Evolutionary conservation across 345 rosid species (phyloP).

Genomic region (Eutrema heterophyllum): DNA sequence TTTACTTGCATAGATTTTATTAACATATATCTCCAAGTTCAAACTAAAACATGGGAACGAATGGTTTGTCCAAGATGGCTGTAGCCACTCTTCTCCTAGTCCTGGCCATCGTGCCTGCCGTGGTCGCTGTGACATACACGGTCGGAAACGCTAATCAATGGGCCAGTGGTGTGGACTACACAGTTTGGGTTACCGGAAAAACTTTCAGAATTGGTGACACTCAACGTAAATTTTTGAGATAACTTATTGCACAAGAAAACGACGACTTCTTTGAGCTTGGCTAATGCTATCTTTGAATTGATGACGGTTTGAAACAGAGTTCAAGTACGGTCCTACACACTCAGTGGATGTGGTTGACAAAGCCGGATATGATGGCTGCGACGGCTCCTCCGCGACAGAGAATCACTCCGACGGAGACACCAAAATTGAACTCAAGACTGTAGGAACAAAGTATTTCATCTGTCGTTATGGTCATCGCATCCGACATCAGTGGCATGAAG

Average conservation of each 20-base stretch:
- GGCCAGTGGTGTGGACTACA: conserved; percentile 8
- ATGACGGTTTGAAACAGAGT: conserved; percentile 9
- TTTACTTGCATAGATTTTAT: no score
- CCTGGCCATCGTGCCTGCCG: no score
- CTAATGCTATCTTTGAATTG: no score
- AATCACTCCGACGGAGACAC: conserved; percentile 4
- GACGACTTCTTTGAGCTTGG: no score
- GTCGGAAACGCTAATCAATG: no score
- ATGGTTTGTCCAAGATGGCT: conserved; percentile 3
- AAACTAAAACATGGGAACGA: neutral
- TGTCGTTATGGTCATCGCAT: no score
- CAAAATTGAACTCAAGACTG: neutral
- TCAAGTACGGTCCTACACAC: conserved; percentile 17
- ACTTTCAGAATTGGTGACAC: conserved; percentile 30
- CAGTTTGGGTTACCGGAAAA: conserved; percentile 12
- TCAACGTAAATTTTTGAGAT: neutral
- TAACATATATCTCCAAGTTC: no score
- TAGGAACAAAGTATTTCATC: neutral
- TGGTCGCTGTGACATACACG: no score
- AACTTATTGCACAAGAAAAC: no score
- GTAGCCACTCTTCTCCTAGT: conserved; percentile 19
- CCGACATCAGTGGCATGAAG: neutral
- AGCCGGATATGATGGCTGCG: conserved; percentile 28
- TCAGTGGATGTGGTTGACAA: conserved; percentile 18
- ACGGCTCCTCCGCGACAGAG: neutral